These are phyloP conservation scores for Penicillium sp. DNA, from an alignment of 2,329 filamentous ascomycete genomes.

Conservation along the genomic window DNA sequence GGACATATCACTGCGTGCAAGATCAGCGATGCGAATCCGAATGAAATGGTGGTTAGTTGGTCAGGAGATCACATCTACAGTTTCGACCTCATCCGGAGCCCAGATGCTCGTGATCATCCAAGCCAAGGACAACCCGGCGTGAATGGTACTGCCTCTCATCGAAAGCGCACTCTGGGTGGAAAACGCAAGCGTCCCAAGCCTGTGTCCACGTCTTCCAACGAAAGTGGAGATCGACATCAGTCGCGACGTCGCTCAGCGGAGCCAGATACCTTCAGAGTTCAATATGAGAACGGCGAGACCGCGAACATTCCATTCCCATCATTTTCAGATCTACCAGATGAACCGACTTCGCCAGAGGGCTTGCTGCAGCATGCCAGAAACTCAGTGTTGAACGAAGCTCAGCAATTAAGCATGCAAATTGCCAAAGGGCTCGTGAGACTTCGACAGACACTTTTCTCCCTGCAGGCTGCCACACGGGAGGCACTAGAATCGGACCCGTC, in stretches of 20 bases:
- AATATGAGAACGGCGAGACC: slow-evolving; percentile 55
- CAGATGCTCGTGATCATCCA: slow-evolving; percentile 48
- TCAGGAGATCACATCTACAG: slow-evolving; percentile 61
- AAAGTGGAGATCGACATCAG: slow-evolving; percentile 43
- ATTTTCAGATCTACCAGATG: slow-evolving; percentile 36
- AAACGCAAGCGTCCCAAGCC: slow-evolving; percentile 55
- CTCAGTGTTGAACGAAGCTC: slow-evolving; percentile 47
- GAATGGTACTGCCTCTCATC: slow-evolving; percentile 23
- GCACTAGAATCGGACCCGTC: slow-evolving; percentile 23
- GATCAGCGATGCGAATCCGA: slow-evolving; percentile 62
- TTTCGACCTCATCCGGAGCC: slow-evolving; percentile 57
- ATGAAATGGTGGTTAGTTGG: slow-evolving; percentile 64
- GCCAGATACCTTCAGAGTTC: slow-evolving; percentile 47
- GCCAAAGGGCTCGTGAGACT: slow-evolving; percentile 52
- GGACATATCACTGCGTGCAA: slow-evolving; percentile 66
- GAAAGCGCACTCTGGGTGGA: too few species aligned
- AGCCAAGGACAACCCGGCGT: slow-evolving; percentile 24
- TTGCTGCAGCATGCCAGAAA: slow-evolving; percentile 40
- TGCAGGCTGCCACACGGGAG: slow-evolving; percentile 36
- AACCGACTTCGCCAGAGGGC: slow-evolving; percentile 27
- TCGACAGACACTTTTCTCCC: slow-evolving; percentile 51
- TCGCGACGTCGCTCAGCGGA: slow-evolving; percentile 35
- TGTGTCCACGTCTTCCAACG: slow-evolving; percentile 39
- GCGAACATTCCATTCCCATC: slow-evolving; percentile 55
- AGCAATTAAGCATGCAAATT: slow-evolving; percentile 51